Evolutionary conservation across 345 rosid species (phyloP).

Genomic region (Populus alba): DNA sequence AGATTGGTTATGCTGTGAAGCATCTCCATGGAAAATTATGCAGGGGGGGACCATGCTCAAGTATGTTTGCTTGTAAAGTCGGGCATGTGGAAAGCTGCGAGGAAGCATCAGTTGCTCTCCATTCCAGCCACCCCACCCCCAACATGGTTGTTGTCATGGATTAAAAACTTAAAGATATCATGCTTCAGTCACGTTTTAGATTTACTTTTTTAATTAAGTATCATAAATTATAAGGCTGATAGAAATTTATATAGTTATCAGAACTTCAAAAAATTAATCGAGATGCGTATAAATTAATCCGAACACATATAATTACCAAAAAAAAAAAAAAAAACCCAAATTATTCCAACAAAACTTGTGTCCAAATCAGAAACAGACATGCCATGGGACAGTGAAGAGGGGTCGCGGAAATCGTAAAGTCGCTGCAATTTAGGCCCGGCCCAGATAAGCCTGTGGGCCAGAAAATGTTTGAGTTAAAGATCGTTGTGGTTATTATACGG

Average conservation of each 20-base stretch:
- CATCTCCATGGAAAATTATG: background rate
- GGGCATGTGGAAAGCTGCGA: conserved; percentile 3
- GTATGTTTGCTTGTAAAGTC: conserved; percentile 14
- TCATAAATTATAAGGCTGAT: no score
- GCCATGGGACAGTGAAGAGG: background rate
- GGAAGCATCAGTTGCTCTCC: background rate
- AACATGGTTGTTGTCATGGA: background rate
- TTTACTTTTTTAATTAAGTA: no score
- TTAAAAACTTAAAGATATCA: background rate
- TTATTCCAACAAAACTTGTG: background rate
- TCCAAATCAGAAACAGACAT: no score
- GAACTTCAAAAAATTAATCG: no score
- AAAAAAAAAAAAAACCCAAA: no score
- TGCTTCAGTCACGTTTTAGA: rapidly evolving
- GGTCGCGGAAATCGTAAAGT: background rate
- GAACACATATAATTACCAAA: no score
- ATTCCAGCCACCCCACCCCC: background rate
- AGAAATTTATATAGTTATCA: no score
- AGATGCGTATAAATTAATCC: no score
- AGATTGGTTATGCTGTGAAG: no score
- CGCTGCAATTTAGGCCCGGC: background rate
- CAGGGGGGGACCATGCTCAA: background rate
- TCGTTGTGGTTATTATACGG: no score
- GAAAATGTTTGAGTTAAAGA: background rate
- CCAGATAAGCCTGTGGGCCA: background rate